Evolutionary conservation across 2,329 filamentous ascomycete genomes (phyloP), one percentile per base, ranked within the genome.

Genomic region (Pseudohalonectria lignicola): DNA sequence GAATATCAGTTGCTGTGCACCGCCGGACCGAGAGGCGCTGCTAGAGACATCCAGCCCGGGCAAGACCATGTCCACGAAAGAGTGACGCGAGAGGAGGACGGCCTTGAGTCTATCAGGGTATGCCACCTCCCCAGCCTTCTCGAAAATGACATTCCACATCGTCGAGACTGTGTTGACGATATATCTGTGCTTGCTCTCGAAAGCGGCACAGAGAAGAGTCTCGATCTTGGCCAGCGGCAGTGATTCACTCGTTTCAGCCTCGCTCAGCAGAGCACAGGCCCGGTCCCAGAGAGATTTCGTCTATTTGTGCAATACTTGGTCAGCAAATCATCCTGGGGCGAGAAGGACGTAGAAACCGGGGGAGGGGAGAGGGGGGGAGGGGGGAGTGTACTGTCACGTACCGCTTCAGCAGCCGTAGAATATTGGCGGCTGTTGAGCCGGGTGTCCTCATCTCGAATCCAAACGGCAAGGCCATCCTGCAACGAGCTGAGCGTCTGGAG

Each of bases 101-200:
- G 65, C 57, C 47, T 77, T 76, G 5, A 94, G 63, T 21, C 63
- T 63, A 10, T 70, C 57, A 0, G 86, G 82, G 55, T 85, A 90
- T 18, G 73, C 60, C 2, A 86, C 51, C 5, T 61, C 60, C 4
- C 74, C 63, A 29, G 73, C 67, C 13, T 70, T 61, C 16, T 77
- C 77, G 50, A 86, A 86, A 0, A 79, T 71, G 1, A 59, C 53
- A 47, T 87, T 88, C 86, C 86, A 95, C 43, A 66, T 48, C 18
- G 61, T 59, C 28, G 64, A 57, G 15, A 67, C 60, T 50, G 52
- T 65, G 54, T 57, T 76, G 44, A 62, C 83, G 48, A 63, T 71
- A 42, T 54, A 61, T 40, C 51, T 60, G 50, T 69, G 82, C 55
- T 62, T 79, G 61, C 63, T 79, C 45, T 56, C 69, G 56, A 71